phyloP scores from a whole-genome alignment of 768 basidiomycete genomes.

The Trametopsis cervina region DNA sequence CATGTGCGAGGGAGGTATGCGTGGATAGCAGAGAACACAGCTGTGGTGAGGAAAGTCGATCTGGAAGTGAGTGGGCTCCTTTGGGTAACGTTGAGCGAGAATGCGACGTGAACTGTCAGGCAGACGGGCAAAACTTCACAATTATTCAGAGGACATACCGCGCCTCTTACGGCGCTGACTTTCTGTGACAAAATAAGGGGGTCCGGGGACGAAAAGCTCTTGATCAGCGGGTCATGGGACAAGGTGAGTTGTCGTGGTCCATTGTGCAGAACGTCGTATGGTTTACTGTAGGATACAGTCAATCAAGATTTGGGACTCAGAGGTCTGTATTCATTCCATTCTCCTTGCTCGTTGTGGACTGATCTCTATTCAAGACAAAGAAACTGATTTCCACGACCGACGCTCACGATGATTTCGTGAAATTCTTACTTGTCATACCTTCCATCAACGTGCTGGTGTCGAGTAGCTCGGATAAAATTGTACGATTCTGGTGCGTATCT shows the following conservation, averaged over 20 bases:
- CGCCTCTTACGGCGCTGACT: slow-evolving; percentile 80
- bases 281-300: slow-evolving; percentile 49
- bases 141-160: slow-evolving; percentile 77
- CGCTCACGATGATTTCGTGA: slow-evolving; percentile 90
- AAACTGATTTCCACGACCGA: slow-evolving; percentile 59
- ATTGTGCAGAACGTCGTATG: too few relatives aligned
- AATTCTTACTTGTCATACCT: slow-evolving; percentile 69
- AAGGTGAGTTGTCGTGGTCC: slow-evolving; percentile 38
- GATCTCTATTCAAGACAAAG: slow-evolving; percentile 54
- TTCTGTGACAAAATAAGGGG: slow-evolving; percentile 44
- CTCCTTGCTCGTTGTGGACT: too few relatives aligned
- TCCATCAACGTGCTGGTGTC: slow-evolving; percentile 65
- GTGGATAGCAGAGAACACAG: slow-evolving; percentile 88
- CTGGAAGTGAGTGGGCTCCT: slow-evolving; percentile 49
- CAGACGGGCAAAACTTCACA: slow-evolving; percentile 79
- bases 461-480: slow-evolving; percentile 82
- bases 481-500: slow-evolving; percentile 78
- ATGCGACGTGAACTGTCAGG: slow-evolving; percentile 4
- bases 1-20: slow-evolving; percentile 56
- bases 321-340: too few relatives aligned
- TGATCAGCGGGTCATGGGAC: slow-evolving; percentile 96
- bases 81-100: background rate
- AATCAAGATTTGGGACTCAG: slow-evolving; percentile 80
- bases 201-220: slow-evolving; percentile 37
- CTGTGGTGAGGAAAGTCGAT: slow-evolving; percentile 64